Evolutionary conservation across 2,329 filamentous ascomycete genomes (phyloP).

Genomic region (Drechslera avenae): DNA sequence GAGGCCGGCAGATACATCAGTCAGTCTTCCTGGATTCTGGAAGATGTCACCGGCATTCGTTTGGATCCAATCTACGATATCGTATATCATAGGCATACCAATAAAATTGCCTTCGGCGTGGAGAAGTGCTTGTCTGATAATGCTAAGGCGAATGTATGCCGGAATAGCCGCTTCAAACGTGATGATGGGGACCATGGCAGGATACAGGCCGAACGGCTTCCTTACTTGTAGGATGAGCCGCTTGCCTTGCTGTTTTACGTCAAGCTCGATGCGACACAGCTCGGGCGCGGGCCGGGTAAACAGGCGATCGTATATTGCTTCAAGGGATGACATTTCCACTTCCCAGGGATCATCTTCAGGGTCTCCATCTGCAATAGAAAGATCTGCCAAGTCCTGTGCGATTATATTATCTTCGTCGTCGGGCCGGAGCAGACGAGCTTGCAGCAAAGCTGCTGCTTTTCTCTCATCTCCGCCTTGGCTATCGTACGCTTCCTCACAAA

Average conservation of each 20-base stretch:
- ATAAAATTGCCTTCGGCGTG: constrained; percentile 72
- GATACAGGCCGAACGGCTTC: constrained; percentile 72
- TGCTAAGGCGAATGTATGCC: constrained; percentile 90
- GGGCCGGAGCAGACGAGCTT: constrained; percentile 65
- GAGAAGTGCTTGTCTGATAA: constrained; percentile 75
- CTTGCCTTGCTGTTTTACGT: constrained; percentile 53
- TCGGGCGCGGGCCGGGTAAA: constrained; percentile 60
- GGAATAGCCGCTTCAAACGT: constrained; percentile 73
- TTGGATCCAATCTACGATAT: constrained; percentile 89
- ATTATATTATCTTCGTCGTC: constrained; percentile 37
- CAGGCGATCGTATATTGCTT: constrained; percentile 80
- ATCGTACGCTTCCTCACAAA: constrained; percentile 80
- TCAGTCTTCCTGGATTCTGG: constrained; percentile 79
- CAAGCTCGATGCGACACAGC: constrained; percentile 73
- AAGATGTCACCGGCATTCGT: constrained; percentile 81
- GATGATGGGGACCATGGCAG: constrained; percentile 69
- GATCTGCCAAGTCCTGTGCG: constrained; percentile 40
- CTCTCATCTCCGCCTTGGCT: constrained; percentile 73
- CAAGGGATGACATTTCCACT: constrained; percentile 81
- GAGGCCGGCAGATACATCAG: constrained; percentile 79
- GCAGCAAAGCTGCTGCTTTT: constrained; percentile 77
- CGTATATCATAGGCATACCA: constrained; percentile 90
- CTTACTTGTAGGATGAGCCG: constrained; percentile 68
- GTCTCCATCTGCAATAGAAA: constrained; percentile 49
- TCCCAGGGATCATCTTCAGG: constrained; percentile 70